Evolutionary conservation across 441 rosid species (phyloP).

Genomic region (Eutrema salsugineum): DNA sequence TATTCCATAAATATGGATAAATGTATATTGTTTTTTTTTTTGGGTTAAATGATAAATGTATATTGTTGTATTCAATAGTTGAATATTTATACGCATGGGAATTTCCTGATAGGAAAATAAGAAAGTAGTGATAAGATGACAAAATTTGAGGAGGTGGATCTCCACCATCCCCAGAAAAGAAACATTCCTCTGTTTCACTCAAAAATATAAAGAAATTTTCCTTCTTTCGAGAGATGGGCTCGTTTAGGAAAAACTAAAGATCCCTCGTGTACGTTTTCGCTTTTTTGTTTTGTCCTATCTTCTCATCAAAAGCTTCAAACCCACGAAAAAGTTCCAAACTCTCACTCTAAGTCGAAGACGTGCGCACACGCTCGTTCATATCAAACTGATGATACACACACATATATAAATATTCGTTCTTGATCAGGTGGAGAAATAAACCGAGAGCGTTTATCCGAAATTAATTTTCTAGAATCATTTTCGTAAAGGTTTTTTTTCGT

Average conservation of each 20-base stretch:
- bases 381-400: background rate
- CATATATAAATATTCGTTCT: too few species aligned
- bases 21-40: background rate
- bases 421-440: too few species aligned
- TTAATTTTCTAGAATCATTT: too few species aligned
- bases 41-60: background rate
- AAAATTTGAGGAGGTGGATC: slow-evolving; percentile 14
- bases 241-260: background rate
- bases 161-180: slow-evolving; percentile 31
- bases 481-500: too few species aligned
- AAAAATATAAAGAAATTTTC: background rate
- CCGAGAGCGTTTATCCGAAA: too few species aligned
- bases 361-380: background rate
- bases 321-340: background rate
- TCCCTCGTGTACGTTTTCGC: slow-evolving; percentile 8
- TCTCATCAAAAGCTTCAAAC: slow-evolving; percentile 29
- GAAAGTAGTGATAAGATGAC: slow-evolving; percentile 11
- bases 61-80: background rate
- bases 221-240: background rate
- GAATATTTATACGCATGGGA: slow-evolving; percentile 20
- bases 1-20: background rate
- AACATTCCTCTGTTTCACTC: slow-evolving; percentile 24
- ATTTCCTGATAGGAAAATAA: background rate
- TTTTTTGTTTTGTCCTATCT: background rate
- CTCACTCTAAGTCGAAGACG: slow-evolving; percentile 5